Conservation (phyloP, 176 grass and related monocot species). For the Juncus inflexus region DNA sequence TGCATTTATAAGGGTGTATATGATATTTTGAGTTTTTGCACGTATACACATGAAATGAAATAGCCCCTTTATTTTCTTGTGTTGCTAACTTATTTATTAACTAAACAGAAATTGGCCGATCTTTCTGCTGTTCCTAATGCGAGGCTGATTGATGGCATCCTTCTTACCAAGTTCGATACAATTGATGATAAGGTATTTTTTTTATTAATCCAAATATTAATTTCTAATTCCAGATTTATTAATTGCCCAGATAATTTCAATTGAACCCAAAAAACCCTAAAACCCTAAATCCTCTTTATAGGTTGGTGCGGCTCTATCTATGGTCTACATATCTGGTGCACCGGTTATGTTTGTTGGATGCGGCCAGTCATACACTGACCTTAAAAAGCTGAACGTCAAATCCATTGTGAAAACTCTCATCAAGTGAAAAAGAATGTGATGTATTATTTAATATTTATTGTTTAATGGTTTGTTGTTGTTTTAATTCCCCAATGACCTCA, state of each 20-base stretch:
- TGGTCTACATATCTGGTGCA: slow-evolving; percentile 94
- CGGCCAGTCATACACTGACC: slow-evolving; percentile 87
- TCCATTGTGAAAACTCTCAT: slow-evolving; percentile 95
- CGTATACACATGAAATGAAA: neutral
- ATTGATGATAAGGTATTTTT: slow-evolving; percentile 79
- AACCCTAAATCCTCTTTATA: slow-evolving; percentile 20
- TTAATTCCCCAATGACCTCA: slow-evolving; percentile 20
- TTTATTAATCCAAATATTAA: neutral
- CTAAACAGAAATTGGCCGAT: slow-evolving; percentile 81
- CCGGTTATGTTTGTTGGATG: slow-evolving; percentile 94
- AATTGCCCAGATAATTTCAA: neutral
- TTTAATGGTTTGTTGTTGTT: neutral
- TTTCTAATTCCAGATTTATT: neutral
- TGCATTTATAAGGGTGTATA: no score
- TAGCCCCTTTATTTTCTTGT: no score
- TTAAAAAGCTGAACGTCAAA: slow-evolving; percentile 92
- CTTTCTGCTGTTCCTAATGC: slow-evolving; percentile 61
- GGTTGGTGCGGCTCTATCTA: slow-evolving; percentile 82
- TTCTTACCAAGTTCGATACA: slow-evolving; percentile 96
- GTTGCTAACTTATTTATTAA: neutral
- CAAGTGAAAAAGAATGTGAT: slow-evolving; percentile 33
- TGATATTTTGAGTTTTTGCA: no score
- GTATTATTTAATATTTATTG: no score
- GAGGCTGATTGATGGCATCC: slow-evolving; percentile 92
- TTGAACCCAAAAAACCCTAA: neutral